Evolutionary conservation across 2,329 filamentous ascomycete species (phyloP), one percentile per base, ranked within the genome.

Genomic region (Fusarium algeriense): DNA sequence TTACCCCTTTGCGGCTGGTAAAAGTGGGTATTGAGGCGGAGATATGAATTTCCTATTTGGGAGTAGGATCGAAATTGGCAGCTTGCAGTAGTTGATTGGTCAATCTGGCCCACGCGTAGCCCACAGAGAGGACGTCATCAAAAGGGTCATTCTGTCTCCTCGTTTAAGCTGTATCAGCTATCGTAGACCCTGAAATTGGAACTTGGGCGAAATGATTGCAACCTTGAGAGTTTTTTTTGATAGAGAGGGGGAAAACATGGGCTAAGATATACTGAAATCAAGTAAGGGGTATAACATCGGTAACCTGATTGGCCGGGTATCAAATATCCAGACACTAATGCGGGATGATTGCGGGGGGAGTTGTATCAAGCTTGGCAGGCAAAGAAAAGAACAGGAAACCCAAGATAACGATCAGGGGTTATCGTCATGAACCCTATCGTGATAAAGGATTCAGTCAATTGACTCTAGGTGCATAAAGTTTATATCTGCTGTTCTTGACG

Each of bases 281-380:
- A 15, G 12, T n/a, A 17, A 1, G 2, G 11, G n/a, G 4, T 23
- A 7, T 10, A n/a, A 23, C n/a, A 6, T 12, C 11, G 3, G 14
- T 20, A 12, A 19, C 28, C 28, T 52, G 26, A 52, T 58, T 30
- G 44, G 48, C 44, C 55, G 55, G 55, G 1, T 58, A 52, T 40
- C 14, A 52, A 52, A 58, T 58, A 58, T 5, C 54, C 54, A 1
- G 26, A 19, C 43, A 28, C 53, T 55, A 55, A 15, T 7, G 14
- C 49, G 7, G 1, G 13, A 17, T 7, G 14, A 19, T 28, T 26
- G 53, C 17, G 30, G 53, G 30, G 44, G 30, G 17, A 7, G 2
- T 15, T 9, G 30, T 30, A 46, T 0, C 0, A 7, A n/a, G 11
- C 13, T 12, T 30, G 17, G 17, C 30, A 54, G 14, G 43, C 19